These are phyloP conservation scores for Penicillium concentricum DNA, from an alignment of 2,329 filamentous ascomycete genomes.

Conservation along the genomic window DNA sequence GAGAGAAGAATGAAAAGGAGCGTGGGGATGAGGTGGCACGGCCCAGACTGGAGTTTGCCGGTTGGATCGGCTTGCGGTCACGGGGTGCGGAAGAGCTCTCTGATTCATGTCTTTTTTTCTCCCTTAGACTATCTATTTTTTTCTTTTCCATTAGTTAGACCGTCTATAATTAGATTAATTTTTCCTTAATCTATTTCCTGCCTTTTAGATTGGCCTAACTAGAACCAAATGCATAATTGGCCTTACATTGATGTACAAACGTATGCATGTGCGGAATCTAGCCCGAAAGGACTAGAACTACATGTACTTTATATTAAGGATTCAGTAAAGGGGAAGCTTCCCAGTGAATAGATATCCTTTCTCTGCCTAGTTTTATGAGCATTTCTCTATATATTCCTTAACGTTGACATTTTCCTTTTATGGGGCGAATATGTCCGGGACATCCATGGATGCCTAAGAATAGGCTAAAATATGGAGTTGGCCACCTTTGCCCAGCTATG, in stretches of 20 bases:
- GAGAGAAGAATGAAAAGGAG: conserved; percentile 26
- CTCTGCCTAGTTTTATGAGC: background rate
- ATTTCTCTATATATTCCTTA: background rate
- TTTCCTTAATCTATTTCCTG: background rate
- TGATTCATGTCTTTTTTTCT: conserved; percentile 4
- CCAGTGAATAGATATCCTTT: background rate
- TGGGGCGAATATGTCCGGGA: background rate
- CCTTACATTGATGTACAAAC: background rate
- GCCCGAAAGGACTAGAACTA: background rate
- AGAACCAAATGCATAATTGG: background rate
- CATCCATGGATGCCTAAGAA: background rate
- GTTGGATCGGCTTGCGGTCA: conserved; percentile 23
- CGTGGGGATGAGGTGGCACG: conserved; percentile 30
- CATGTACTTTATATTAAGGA: background rate
- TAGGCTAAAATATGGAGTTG: background rate
- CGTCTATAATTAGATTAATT: conserved; percentile 3
- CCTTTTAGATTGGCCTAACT: background rate
- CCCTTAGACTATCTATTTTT: background rate
- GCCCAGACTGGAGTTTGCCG: conserved; percentile 22
- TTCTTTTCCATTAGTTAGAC: background rate
- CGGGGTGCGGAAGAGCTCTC: conserved; percentile 16
- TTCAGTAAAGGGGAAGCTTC: background rate
- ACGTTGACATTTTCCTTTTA: background rate
- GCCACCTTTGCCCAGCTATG: background rate
- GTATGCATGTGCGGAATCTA: conserved; percentile 10